Base-by-base conservation (phyloP, 2,329 filamentous ascomycete genomes). In the Neurospora sp. region DNA sequence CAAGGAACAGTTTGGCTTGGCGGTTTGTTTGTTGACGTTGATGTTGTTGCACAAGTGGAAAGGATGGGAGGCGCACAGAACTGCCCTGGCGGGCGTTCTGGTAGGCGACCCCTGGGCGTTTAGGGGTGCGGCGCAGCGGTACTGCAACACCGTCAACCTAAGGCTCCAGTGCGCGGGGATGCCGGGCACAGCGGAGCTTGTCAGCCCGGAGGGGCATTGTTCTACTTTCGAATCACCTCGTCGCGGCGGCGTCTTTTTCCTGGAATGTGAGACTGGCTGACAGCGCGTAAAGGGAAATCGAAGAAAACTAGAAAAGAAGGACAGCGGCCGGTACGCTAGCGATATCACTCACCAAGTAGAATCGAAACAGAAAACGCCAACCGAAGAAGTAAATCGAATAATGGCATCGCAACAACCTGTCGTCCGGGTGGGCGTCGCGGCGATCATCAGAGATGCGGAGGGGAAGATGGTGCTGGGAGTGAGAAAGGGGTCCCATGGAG, bases 391-490 rank as follows among this genome's bases (percentile, higher is more conserved):
- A 33, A 62, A 2, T 62, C 52, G 28, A 36, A 62, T 1, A 36
- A 62, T 62, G 52, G 52, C 28, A 17, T 62, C 52, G 1, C 52
- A 62, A 10, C 52, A 17, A 36, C 19, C 19, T 62, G 52, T 36
- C 15, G 23, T 28, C 3, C 52, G 52, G 15, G 28, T 36, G 28
- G 52, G 52, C 52, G 80, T 87, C 5, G 81, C 83, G 0, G 82
- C 80, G 39, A 75, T 88, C 36, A 77, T 88, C 68, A 77, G 76
- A 70, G 80, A 83, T 70, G 73, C 73, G 2, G 75, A 82, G 7
- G 83, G 82, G n/a, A 77, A 80, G 66, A 72, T 87, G 40, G 73
- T 87, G 6, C 73, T 85, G 3, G 84, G 86, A 4, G 81, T 81
- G 70, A 81, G 86, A 13, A 80, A 80, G 69, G 39, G 39, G 19